A percentile compares a stretch with the other conserved stretches of the same genome.
phyloP scores from a whole-genome alignment of 1,139 yeast species.

The Suhomyces yuchorum region DNA sequence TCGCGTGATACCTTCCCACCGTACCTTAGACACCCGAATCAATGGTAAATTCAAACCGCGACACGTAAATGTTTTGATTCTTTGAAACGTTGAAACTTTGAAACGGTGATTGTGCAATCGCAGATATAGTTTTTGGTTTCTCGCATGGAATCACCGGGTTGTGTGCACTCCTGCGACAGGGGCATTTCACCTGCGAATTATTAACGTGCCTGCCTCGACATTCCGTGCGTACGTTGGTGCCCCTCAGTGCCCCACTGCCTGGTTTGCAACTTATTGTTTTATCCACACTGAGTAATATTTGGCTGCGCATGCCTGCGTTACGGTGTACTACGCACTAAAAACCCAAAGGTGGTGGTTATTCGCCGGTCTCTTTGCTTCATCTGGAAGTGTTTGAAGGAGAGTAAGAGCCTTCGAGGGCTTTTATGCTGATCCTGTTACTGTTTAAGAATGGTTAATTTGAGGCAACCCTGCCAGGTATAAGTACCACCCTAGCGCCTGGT shows the following conservation, averaged over 20 bases:
- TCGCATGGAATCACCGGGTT: not conserved
- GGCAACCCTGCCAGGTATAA: not conserved
- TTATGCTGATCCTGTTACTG: not conserved
- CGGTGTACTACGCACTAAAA: not conserved
- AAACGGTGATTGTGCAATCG: not conserved
- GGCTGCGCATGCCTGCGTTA: not conserved
- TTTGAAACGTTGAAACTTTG: not conserved
- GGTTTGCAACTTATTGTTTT: slow-evolving; percentile 3
- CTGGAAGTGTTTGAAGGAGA: slow-evolving; percentile 1
- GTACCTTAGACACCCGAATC: no score
- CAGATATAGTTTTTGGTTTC: no score
- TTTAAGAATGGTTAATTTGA: not conserved
- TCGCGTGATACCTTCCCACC: not conserved
- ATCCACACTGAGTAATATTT: slow-evolving; percentile 6
- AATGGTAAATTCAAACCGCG: no score
- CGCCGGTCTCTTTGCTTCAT: not conserved
- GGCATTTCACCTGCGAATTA: not conserved
- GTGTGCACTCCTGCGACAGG: not conserved
- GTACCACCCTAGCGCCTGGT: not conserved
- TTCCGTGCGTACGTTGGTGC: not conserved
- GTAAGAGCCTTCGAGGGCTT: not conserved
- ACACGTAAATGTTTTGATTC: not conserved
- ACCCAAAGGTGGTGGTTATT: not conserved
- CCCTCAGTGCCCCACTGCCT: slow-evolving; percentile 1
- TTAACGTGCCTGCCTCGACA: not conserved